Conservation (phyloP, 768 basidiomycete species). For the Strobilomyces confusus region DNA sequence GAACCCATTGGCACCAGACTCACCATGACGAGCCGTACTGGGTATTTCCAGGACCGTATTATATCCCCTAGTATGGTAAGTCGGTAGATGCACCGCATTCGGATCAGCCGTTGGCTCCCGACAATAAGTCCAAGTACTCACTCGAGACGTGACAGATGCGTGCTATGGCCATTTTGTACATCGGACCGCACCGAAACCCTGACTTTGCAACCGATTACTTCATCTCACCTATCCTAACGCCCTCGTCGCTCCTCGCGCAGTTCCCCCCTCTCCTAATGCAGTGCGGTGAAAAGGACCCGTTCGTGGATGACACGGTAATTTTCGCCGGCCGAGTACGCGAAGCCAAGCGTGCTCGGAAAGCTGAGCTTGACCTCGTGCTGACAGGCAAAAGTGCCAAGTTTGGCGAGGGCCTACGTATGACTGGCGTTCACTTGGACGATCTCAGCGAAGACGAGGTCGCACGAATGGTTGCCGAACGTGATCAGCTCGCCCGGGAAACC, state of each 20-base stretch:
- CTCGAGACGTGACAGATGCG: slow-evolving; percentile 77
- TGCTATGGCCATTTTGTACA: slow-evolving; percentile 97
- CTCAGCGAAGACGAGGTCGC: slow-evolving; percentile 29
- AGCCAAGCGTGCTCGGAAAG: slow-evolving; percentile 82
- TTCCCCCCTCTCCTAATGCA: slow-evolving; percentile 94
- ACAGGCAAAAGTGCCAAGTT: slow-evolving; percentile 60
- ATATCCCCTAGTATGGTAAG: slow-evolving; percentile 95
- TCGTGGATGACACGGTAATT: slow-evolving; percentile 97
- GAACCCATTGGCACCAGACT: slow-evolving; percentile 79
- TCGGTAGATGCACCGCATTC: slow-evolving; percentile 9
- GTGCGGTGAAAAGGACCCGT: slow-evolving; percentile 93
- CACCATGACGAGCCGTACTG: slow-evolving; percentile 93
- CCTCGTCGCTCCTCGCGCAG: slow-evolving; percentile 75
- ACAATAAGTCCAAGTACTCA: slow-evolving; percentile 4
- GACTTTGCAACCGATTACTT: slow-evolving; percentile 95
- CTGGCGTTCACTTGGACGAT: slow-evolving; percentile 32
- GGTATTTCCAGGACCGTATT: slow-evolving; percentile 91
- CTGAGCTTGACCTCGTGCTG: slow-evolving; percentile 61
- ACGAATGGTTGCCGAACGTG: slow-evolving; percentile 54
- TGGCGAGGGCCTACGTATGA: slow-evolving; percentile 64
- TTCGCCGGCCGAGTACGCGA: slow-evolving; percentile 94
- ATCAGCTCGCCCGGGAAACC: slow-evolving; percentile 58
- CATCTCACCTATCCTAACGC: slow-evolving; percentile 92
- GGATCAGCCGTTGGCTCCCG: neutral
- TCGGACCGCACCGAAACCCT: slow-evolving; percentile 90